phyloP scores from a whole-genome alignment of 768 basidiomycete genomes.

The Hericium alpestre region DNA sequence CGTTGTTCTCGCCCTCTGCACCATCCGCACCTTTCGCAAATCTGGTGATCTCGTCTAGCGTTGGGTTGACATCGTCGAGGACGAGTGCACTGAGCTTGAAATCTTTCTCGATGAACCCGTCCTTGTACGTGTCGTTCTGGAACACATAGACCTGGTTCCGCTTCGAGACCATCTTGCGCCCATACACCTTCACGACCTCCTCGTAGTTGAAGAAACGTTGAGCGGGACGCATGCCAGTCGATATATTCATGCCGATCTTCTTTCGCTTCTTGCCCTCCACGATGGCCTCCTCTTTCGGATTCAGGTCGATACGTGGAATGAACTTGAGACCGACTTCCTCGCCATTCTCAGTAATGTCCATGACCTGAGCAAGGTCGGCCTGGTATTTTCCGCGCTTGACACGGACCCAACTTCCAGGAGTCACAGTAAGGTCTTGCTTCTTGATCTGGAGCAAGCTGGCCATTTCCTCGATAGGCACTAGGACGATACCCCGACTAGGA shows the following conservation, averaged over 20 bases:
- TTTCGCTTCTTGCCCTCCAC: constrained; percentile 71
- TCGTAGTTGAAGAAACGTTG: constrained; percentile 91
- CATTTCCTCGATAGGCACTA: constrained; percentile 98
- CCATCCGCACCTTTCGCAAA: constrained; percentile 74
- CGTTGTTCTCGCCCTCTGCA: constrained; percentile 50
- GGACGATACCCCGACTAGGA: constrained; percentile 63
- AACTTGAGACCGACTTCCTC: constrained; percentile 90
- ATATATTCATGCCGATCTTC: constrained; percentile 40
- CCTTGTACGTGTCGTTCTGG: constrained; percentile 85
- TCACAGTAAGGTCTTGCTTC: constrained; percentile 80
- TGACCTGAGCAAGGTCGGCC: constrained; percentile 90
- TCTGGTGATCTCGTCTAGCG: constrained; percentile 89
- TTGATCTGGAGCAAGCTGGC: constrained; percentile 91
- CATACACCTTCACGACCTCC: constrained; percentile 81
- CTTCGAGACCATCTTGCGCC: constrained; percentile 64
- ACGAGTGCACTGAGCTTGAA: constrained; percentile 71
- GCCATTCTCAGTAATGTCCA: constrained; percentile 87
- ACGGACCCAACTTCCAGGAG: constrained; percentile 88
- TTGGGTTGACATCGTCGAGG: constrained; percentile 86
- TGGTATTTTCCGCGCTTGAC: constrained; percentile 88
- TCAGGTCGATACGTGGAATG: constrained; percentile 95
- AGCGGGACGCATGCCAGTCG: constrained; percentile 63
- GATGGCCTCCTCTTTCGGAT: constrained; percentile 70
- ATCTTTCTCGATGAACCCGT: constrained; percentile 95
- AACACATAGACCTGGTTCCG: constrained; percentile 75